A percentile compares a stretch with the other conserved stretches of the same genome.
Evolutionary conservation across 78 protist species (phyloP).

Genomic region (Dictyostelium intermedium): DNA sequence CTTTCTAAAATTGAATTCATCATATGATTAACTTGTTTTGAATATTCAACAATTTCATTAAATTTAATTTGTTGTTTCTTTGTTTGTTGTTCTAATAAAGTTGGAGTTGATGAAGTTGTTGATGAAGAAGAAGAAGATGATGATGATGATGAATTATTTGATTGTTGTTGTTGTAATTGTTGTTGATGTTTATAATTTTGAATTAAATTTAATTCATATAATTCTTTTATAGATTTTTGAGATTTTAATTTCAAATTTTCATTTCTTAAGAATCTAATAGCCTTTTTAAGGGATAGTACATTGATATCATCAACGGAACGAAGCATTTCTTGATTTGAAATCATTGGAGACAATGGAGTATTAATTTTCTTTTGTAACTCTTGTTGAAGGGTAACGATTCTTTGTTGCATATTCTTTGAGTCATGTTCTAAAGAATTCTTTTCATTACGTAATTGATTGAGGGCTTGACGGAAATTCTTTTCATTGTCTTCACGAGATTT

Average conservation of each 20-base stretch:
- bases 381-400: neutral
- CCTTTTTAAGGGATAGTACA: neutral
- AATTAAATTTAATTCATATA: slow-evolving; percentile 11
- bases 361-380: slow-evolving; percentile 23
- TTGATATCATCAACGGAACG: slow-evolving; percentile 36
- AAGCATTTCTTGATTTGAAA: neutral
- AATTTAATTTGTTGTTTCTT: slow-evolving; percentile 40
- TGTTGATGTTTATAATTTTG: neutral
- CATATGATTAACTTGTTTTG: slow-evolving; percentile 19
- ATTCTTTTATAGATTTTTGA: slow-evolving; percentile 33
- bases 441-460: slow-evolving; percentile 17
- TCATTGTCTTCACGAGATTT: slow-evolving; percentile 46
- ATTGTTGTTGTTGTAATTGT: too few species aligned
- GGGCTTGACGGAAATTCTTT: slow-evolving; percentile 51
- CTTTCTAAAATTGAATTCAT: slow-evolving; percentile 41
- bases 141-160: neutral
- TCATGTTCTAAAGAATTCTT: slow-evolving; percentile 22
- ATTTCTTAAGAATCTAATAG: slow-evolving; percentile 12
- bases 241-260: slow-evolving; percentile 49
- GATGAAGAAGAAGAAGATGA: neutral
- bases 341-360: neutral
- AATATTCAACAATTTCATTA: slow-evolving; percentile 66
- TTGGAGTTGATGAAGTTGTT: neutral
- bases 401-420: neutral
- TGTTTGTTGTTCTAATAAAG: neutral